phyloP scores from a whole-genome alignment of 371 early-diverging fungal species.

The Mucor plumbeus region DNA sequence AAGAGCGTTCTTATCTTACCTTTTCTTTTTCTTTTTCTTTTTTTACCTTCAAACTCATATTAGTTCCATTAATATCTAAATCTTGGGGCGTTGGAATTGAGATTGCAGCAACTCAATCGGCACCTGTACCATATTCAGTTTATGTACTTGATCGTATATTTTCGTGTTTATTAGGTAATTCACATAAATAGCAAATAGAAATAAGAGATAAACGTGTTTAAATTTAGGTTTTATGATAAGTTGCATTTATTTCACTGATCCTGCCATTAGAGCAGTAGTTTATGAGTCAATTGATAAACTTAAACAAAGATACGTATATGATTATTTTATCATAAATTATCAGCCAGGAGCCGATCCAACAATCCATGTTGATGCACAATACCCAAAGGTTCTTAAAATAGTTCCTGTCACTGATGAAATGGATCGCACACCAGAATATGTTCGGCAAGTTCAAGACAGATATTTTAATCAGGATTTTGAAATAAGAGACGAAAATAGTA shows the following conservation, averaged over 20 bases:
- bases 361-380: not conserved
- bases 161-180: slow-evolving; percentile 36
- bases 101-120: slow-evolving; percentile 19
- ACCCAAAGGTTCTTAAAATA: slow-evolving; percentile 3
- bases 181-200: not conserved
- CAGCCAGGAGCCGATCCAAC: slow-evolving; percentile 1
- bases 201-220: not conserved
- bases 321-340: slow-evolving; percentile 32
- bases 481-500: not conserved
- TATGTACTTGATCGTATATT: slow-evolving; percentile 39
- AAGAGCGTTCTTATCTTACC: not conserved
- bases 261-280: slow-evolving; percentile 31
- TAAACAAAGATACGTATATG: slow-evolving; percentile 37
- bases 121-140: slow-evolving; percentile 26
- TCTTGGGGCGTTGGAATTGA: slow-evolving; percentile 42
- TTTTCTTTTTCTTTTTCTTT: not conserved
- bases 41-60: too few relatives aligned
- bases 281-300: slow-evolving; percentile 12
- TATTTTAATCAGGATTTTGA: not conserved
- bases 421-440: not conserved
- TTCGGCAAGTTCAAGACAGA: not conserved
- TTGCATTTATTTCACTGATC: slow-evolving; percentile 45
- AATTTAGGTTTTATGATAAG: slow-evolving; percentile 40
- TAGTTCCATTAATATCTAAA: slow-evolving; percentile 45
- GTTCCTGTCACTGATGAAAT: not conserved